phyloP scores from a whole-genome alignment of 1,284 basidiomycete species.

The Naganishia sp. region DNA sequence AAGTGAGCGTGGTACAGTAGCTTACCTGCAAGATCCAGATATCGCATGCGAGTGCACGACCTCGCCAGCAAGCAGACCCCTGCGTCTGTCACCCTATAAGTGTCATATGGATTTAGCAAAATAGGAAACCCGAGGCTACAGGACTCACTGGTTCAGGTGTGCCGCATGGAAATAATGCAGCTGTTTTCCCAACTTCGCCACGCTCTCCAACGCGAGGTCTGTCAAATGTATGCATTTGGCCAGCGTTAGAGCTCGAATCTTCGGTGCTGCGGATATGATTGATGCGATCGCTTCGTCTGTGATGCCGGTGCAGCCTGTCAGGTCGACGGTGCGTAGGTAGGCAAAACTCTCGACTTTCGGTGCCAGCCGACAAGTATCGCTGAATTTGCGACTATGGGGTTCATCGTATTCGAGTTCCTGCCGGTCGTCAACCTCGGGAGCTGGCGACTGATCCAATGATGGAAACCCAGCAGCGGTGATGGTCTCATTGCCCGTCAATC shows the following conservation, averaged over 20 bases:
- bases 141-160: slow-evolving; percentile 67
- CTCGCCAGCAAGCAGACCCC: slow-evolving; percentile 82
- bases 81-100: slow-evolving; percentile 76
- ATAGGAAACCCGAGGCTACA: slow-evolving; percentile 2
- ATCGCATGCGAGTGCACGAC: slow-evolving; percentile 87
- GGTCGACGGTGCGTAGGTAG: slow-evolving; percentile 81
- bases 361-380: slow-evolving; percentile 30
- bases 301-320: slow-evolving; percentile 79
- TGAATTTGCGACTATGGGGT: slow-evolving; percentile 6
- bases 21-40: slow-evolving; percentile 94
- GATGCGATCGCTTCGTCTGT: slow-evolving; percentile 90
- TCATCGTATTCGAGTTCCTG: not conserved
- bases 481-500: slow-evolving; percentile 74
- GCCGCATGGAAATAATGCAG: slow-evolving; percentile 95
- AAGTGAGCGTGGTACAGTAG: slow-evolving; percentile 38
- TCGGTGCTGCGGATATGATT: slow-evolving; percentile 81
- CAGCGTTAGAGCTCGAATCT: slow-evolving; percentile 86
- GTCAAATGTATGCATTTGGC: slow-evolving; percentile 88
- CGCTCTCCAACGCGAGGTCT: slow-evolving; percentile 79
- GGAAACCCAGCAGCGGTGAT: slow-evolving; percentile 89
- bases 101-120: not conserved
- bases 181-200: slow-evolving; percentile 84
- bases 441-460: slow-evolving; percentile 53
- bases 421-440: slow-evolving; percentile 13
- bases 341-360: slow-evolving; percentile 59